phyloP scores from a whole-genome alignment of 768 basidiomycete genomes.

The Panaeolus cyanescens region DNA sequence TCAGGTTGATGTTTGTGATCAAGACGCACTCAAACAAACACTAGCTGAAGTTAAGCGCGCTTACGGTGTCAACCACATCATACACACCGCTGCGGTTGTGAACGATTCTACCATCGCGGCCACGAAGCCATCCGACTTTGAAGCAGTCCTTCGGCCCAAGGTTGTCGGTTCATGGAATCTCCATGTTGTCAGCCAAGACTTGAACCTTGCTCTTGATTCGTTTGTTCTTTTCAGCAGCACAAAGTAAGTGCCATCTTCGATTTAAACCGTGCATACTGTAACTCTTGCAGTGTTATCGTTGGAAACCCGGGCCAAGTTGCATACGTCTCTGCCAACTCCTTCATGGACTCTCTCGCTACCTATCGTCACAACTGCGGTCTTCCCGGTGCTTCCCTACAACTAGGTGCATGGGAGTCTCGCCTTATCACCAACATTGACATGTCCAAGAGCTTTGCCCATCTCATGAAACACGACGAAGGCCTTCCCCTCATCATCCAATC shows the following conservation, averaged over 20 bases:
- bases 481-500: conserved; percentile 22
- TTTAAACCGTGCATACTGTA: conserved; percentile 1
- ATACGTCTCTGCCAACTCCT: conserved; percentile 29
- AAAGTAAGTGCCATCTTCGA: conserved; percentile 20
- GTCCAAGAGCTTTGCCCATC: conserved; percentile 20
- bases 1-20: conserved; percentile 28
- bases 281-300: conserved; percentile 21
- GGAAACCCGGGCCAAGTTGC: conserved; percentile 30
- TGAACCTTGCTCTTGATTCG: conserved; percentile 26
- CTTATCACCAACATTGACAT: conserved; percentile 20
- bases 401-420: conserved; percentile 33
- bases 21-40: conserved; percentile 16
- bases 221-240: conserved; percentile 33
- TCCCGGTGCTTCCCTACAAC: conserved; percentile 28
- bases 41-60: conserved; percentile 19
- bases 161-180: conserved; percentile 33
- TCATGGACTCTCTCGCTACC: conserved; percentile 30
- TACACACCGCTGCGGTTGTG: conserved; percentile 30
- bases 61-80: conserved; percentile 27
- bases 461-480: conserved; percentile 21
- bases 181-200: conserved; percentile 25
- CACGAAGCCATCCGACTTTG: conserved; percentile 21
- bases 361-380: conserved; percentile 26
- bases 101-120: conserved; percentile 24
- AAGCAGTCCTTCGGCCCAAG: conserved; percentile 27